Evolutionary conservation across 371 early-diverging fungal species (phyloP), one percentile per base, ranked within the genome.

Genomic region (Batkoa obscura): DNA sequence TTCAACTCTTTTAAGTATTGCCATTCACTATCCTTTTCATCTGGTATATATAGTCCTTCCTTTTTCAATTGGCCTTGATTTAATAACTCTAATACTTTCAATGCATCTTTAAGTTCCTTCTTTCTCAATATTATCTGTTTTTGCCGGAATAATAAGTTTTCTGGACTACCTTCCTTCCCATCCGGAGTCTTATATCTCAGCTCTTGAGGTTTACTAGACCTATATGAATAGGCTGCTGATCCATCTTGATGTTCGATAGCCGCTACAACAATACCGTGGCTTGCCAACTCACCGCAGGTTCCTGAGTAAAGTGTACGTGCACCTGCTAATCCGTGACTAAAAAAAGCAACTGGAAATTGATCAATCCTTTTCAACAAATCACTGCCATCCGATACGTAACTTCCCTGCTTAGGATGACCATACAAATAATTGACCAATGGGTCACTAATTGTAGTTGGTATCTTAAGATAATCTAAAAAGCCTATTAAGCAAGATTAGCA

Each of bases 211-310:
- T 55, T 57, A 17, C 60, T 58, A 9, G 48, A 42, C 9, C 51
- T 48, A 30, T 49, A 46, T 2, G 66, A 61, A 13, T 61, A 41
- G 32, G 68, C 64, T 0, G 66, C 79, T 8, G 69, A 64, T 1
- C 70, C 65, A 54, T 77, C 77, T 6, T 72, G 66, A 55, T 76
- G 76, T 56, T 77, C 79, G 38, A 76, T 62, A 5, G 76, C 69
- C 2, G 66, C 62, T 1, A 75, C 77, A 1, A 79, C 62, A 41
- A 74, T 69, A 0, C 77, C 74, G 23, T 68, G 58, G 12, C 68
- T 66, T 2, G 78, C 75, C 50, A 78, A 50, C 33, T 69, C 67
- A 10, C 72, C 68, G 54, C 72, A 72, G 30, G 73, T 56, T 13
- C 58, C 57, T 0, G 67, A 65, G 56, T 78, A 78, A 5, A 68